Evolutionary conservation across 2,329 filamentous ascomycete genomes (phyloP).

Genomic region (Curvularia sp.): DNA sequence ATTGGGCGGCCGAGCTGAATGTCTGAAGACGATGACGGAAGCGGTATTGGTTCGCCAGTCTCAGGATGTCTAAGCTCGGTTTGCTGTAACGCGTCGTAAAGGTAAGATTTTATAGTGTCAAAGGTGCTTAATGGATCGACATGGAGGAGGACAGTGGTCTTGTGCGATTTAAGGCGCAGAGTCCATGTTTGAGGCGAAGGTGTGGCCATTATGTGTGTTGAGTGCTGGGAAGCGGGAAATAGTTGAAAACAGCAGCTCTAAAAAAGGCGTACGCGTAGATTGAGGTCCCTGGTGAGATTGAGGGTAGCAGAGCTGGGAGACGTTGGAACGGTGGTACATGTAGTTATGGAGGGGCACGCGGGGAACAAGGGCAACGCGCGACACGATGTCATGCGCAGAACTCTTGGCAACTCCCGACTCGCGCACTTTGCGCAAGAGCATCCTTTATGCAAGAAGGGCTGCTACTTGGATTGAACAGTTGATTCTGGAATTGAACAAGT

Average conservation of each 20-base stretch:
- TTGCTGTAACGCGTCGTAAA: constrained; percentile 53
- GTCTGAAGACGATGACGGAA: constrained; percentile 51
- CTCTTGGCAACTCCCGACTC: constrained; percentile 31
- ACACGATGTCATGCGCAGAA: constrained; percentile 11
- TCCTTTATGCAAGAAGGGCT: neutral
- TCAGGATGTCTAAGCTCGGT: constrained; percentile 45
- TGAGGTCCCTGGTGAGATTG: neutral
- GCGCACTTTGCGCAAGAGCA: neutral
- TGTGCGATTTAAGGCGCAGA: constrained; percentile 57
- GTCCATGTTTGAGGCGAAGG: constrained; percentile 49
- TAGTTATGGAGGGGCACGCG: constrained; percentile 11
- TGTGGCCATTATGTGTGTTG: constrained; percentile 25
- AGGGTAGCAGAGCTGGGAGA: neutral
- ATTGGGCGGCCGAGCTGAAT: constrained; percentile 53
- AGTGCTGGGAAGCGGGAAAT: neutral
- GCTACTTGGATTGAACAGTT: neutral
- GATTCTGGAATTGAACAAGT: neutral
- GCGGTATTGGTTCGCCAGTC: constrained; percentile 42
- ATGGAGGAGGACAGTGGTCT: constrained; percentile 57
- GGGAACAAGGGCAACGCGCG: neutral
- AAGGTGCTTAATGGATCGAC: constrained; percentile 54
- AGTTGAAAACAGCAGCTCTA: neutral
- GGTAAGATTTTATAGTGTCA: constrained; percentile 50
- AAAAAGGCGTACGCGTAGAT: constrained; percentile 2
- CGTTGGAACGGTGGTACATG: neutral